Percentiles rank a stretch among this genome's conserved stretches.
These are phyloP conservation scores for Nannochloropsis gaditana DNA, from an alignment of 108 stramenopile species.

Conservation along the genomic window DNA sequence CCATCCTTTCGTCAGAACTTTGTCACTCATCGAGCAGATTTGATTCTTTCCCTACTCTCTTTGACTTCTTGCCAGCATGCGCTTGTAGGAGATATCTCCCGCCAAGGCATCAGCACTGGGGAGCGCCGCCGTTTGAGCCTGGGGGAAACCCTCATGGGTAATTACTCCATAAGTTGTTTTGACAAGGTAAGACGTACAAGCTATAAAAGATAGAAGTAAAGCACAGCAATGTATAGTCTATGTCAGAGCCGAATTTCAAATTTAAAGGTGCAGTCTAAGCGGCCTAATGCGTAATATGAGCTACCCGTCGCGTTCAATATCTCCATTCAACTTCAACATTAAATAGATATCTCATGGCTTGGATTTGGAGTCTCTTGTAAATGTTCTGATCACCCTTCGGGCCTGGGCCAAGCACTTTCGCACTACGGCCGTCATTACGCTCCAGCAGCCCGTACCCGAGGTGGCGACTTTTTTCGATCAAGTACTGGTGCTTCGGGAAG, in stretches of 20 bases:
- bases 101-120: conserved; percentile 76
- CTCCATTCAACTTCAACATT: too few species aligned
- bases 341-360: not conserved
- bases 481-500: not conserved
- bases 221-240: too few species aligned
- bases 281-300: too few species aligned
- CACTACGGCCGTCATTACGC: not conserved
- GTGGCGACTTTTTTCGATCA: not conserved
- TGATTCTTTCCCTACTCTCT: conserved; percentile 55
- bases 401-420: not conserved
- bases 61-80: conserved; percentile 48
- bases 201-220: too few species aligned
- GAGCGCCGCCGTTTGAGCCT: conserved; percentile 73
- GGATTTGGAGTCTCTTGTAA: not conserved
- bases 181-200: too few species aligned
- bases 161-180: not conserved
- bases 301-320: too few species aligned
- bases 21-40: conserved; percentile 35
- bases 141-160: not conserved
- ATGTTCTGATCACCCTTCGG: not conserved
- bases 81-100: conserved; percentile 56
- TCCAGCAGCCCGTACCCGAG: not conserved
- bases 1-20: not conserved
- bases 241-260: too few species aligned
- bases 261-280: too few species aligned